phyloP scores from a whole-genome alignment of 2,329 filamentous ascomycete species.

The Alternaria sp. region DNA sequence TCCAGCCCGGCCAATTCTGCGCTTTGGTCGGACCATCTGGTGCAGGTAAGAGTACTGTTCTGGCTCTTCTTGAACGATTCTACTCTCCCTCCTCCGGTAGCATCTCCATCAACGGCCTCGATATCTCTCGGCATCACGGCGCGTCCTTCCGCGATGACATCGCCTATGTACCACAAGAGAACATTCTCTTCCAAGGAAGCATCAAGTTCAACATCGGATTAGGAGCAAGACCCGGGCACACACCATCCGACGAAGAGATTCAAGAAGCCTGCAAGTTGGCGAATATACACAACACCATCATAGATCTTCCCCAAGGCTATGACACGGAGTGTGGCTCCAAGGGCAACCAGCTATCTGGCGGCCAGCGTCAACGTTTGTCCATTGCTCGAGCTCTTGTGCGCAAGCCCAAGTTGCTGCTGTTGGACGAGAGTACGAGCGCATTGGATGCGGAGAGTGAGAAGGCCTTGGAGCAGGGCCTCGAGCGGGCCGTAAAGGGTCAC shows the following conservation, averaged over 20 bases:
- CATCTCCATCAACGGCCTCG: conserved; percentile 60
- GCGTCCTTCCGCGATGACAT: conserved; percentile 53
- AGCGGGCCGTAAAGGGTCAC: conserved; percentile 43
- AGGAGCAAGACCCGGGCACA: conserved; percentile 60
- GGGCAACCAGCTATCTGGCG: conserved; percentile 51
- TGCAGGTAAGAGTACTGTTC: conserved; percentile 71
- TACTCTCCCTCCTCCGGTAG: conserved; percentile 59
- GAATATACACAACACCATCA: conserved; percentile 74
- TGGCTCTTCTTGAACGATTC: conserved; percentile 61
- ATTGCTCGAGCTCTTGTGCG: conserved; percentile 54
- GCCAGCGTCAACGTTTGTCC: conserved; percentile 52
- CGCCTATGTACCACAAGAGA: conserved; percentile 56
- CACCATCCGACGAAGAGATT: conserved; percentile 66
- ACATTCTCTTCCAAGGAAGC: conserved; percentile 56
- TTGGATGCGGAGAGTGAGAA: conserved; percentile 53
- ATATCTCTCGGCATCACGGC: conserved; percentile 51
- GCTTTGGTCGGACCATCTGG: conserved; percentile 71
- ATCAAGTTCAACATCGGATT: conserved; percentile 56
- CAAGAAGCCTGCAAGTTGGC: conserved; percentile 70
- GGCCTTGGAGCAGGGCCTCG: conserved; percentile 49
- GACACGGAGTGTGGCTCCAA: conserved; percentile 59
- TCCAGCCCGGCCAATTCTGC: conserved; percentile 66
- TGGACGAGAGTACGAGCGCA: conserved; percentile 53
- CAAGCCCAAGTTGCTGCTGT: conserved; percentile 49
- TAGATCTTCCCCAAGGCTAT: conserved; percentile 68